These are phyloP conservation scores for Physcomitrellopsis africana DNA, from an alignment of 225 moss, liverwort and hornwort genomes.

Conservation along the genomic window DNA sequence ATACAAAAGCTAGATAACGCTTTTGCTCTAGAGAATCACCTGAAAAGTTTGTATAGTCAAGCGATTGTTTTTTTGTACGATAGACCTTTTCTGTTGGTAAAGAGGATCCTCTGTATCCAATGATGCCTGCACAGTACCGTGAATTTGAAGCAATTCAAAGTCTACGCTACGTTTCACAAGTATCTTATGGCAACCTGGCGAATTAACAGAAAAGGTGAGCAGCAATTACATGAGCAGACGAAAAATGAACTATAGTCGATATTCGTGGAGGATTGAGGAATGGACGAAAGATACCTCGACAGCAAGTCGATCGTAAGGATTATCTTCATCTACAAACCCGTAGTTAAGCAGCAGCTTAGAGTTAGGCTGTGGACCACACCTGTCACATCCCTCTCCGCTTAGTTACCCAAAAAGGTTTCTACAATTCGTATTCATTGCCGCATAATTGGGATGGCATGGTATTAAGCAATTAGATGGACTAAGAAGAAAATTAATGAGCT, in stretches of 20 bases:
- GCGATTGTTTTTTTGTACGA: constrained; percentile 86
- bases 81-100: constrained; percentile 91
- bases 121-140: constrained; percentile 58
- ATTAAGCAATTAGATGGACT: background rate
- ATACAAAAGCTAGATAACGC: background rate
- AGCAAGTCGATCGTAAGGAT: constrained; percentile 86
- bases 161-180: constrained; percentile 17
- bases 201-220: constrained; percentile 18
- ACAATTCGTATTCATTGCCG: constrained; percentile 14
- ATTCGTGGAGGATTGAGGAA: background rate
- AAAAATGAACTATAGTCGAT: background rate
- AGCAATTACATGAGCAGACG: background rate
- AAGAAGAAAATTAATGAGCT: constrained; percentile 5
- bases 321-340: constrained; percentile 97
- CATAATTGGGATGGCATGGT: constrained; percentile 13
- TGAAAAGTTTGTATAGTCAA: constrained; percentile 94
- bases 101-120: constrained; percentile 89
- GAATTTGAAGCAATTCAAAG: constrained; percentile 23
- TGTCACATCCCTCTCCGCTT: constrained; percentile 40
- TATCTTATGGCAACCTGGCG: constrained; percentile 13
- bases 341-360: constrained; percentile 93
- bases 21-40: constrained; percentile 43
- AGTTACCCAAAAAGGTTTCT: constrained; percentile 31
- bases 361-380: constrained; percentile 99
- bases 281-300: constrained; percentile 65